Evolutionary conservation across 1,284 basidiomycete species (phyloP), one percentile per base, ranked within the genome.

Genomic region (Cryptococcus sp.): DNA sequence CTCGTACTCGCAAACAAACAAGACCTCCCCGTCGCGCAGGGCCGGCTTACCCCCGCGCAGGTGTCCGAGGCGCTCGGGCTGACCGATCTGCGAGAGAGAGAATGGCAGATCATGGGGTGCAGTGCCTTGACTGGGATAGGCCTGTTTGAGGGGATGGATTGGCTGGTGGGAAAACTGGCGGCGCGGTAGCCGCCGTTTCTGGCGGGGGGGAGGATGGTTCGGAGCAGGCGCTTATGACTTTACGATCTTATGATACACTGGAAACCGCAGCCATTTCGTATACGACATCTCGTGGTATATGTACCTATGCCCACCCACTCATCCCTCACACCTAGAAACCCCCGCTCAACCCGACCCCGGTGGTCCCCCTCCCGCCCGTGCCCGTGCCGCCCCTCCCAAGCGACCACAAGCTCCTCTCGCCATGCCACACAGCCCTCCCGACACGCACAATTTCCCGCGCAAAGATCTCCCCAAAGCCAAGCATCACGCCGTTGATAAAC

Each of bases 391-490:
- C 53, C 47, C 56, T 49, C 44, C 68, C 56, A 49, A 58, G 28
- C 42, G 56, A 60, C 28, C 66, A 65, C 24, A 72, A 55, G 8
- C 63, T 60, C 23, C 66, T 64, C 54, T 72, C 70, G 24, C 68
- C 68, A 28, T 65, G 60, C 66, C 69, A 76, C 69, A 77, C 79
- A 4, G 78, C 70, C 53, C 78, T 69, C 81, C 87, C 89, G 16
- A 82, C 81, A 50, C 86, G 81, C 18, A 96, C 79, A 15, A 91
- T 82, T 60, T 92, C 87, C 74, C 92, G 86, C 18, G 94, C 95
- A 70, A 97, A 94, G 56, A 98, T 92, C 78, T 98, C 95, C 23
- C 95, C 95, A 70, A 98, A 94, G 11, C 95, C 95, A 47, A 98
- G 85, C 91, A 98, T 96, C 67, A 98, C 89, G 28, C 95, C 95